Evolutionary conservation across 2,329 filamentous ascomycete species (phyloP).

Genomic region (Acephala macrosclerotiorum): DNA sequence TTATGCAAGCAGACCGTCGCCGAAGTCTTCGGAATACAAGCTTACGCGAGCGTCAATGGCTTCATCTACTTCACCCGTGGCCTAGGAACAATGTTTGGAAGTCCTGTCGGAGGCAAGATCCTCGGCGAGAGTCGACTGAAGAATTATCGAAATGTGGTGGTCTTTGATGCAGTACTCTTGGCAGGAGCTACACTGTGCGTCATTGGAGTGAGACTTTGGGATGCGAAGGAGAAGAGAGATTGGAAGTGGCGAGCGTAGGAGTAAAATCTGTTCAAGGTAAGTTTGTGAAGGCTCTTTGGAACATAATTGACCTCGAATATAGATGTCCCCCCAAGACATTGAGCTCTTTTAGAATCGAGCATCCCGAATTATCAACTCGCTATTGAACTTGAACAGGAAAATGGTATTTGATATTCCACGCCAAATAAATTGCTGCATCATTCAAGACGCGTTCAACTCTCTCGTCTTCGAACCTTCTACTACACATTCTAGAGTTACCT

Average conservation of each 20-base stretch:
- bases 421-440: neutral
- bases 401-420: too few species aligned
- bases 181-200: conserved; percentile 49
- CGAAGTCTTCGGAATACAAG: conserved; percentile 56
- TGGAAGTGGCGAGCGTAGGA: conserved; percentile 50
- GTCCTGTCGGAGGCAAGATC: conserved; percentile 52
- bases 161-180: conserved; percentile 51
- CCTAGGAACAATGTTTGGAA: conserved; percentile 53
- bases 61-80: conserved; percentile 55
- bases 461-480: too few species aligned
- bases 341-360: too few species aligned
- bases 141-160: conserved; percentile 49
- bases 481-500: too few species aligned
- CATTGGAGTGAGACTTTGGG: conserved; percentile 51
- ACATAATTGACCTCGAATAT: neutral
- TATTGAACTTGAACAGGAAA: too few species aligned
- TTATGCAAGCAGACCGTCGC: conserved; percentile 46
- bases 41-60: conserved; percentile 55
- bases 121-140: conserved; percentile 44
- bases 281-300: neutral
- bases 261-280: neutral
- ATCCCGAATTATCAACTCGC: too few species aligned
- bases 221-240: conserved; percentile 46
- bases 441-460: neutral
- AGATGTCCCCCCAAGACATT: neutral